Percentiles rank a stretch among this genome's conserved stretches.
Evolutionary conservation across 2,329 filamentous ascomycete genomes (phyloP).

Genomic region (Aureobasidium vineae): DNA sequence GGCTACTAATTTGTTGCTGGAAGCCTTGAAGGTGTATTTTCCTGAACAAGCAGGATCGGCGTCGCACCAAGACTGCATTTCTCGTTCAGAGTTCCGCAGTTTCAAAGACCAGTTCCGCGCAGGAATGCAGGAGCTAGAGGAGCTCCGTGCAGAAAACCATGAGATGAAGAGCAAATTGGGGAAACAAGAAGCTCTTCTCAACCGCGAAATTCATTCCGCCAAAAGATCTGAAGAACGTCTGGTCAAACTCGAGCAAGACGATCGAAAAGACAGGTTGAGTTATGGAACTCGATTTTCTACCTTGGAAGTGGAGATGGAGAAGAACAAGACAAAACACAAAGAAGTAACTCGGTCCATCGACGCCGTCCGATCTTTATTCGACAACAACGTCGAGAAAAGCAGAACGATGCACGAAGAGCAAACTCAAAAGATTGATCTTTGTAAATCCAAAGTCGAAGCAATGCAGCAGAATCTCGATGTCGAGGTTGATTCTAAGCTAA

Average conservation of each 20-base stretch:
- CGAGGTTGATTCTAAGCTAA: background rate
- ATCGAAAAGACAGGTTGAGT: background rate
- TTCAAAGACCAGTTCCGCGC: background rate
- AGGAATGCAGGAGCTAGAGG: background rate
- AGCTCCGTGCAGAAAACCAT: background rate
- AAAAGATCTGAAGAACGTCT: background rate
- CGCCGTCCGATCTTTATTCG: background rate
- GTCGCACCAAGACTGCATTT: background rate
- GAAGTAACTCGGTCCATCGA: background rate
- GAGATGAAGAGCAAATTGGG: background rate
- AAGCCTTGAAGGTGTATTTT: background rate
- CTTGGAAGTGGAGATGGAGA: background rate
- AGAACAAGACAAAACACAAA: background rate
- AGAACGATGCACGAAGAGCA: background rate
- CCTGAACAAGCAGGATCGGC: background rate
- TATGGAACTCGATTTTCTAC: background rate
- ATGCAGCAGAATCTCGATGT: background rate
- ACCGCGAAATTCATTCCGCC: background rate
- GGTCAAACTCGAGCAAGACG: background rate
- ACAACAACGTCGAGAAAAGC: background rate
- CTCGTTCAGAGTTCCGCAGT: background rate
- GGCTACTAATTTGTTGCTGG: background rate
- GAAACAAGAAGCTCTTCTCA: background rate
- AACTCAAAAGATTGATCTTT: background rate
- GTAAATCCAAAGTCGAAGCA: background rate